Percentiles rank a stretch among this genome's conserved stretches.
These are phyloP conservation scores for Phoma sp. DNA, from an alignment of 2,329 filamentous ascomycete genomes.

Conservation along the genomic window DNA sequence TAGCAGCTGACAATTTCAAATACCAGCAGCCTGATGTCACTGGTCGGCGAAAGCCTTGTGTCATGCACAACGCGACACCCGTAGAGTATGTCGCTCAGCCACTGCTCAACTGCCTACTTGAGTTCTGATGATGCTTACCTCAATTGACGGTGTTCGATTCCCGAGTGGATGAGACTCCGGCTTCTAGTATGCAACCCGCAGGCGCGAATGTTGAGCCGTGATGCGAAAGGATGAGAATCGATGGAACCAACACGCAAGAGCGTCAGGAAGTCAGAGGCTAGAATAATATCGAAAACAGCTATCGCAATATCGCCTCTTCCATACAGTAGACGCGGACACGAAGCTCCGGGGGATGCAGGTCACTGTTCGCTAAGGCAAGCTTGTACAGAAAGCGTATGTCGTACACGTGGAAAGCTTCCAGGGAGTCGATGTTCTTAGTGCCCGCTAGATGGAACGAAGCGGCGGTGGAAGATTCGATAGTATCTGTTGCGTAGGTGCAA, in stretches of 20 bases:
- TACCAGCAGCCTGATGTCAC: background rate
- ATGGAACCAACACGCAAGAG: background rate
- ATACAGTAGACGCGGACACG: background rate
- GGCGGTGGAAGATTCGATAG: constrained; percentile 12
- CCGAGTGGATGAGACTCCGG: background rate
- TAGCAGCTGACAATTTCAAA: constrained; percentile 1
- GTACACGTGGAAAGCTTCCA: constrained; percentile 6
- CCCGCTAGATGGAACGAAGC: constrained; percentile 5
- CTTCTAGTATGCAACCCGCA: background rate
- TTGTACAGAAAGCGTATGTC: constrained; percentile 11
- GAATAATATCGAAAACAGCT: background rate
- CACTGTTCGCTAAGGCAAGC: constrained; percentile 5
- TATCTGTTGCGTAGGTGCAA: constrained; percentile 2
- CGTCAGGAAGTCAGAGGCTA: background rate
- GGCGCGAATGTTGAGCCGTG: background rate
- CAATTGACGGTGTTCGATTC: constrained; percentile 11
- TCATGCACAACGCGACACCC: constrained; percentile 6
- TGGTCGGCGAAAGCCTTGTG: background rate
- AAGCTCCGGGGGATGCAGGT: background rate
- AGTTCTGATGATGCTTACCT: constrained; percentile 26
- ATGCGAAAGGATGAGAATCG: background rate
- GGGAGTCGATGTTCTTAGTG: background rate
- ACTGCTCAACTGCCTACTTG: constrained; percentile 22
- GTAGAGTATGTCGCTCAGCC: constrained; percentile 1
- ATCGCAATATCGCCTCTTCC: background rate